Evolutionary conservation across 192 early-diverging fungal species (phyloP).

Genomic region (Backusella macrospora): DNA sequence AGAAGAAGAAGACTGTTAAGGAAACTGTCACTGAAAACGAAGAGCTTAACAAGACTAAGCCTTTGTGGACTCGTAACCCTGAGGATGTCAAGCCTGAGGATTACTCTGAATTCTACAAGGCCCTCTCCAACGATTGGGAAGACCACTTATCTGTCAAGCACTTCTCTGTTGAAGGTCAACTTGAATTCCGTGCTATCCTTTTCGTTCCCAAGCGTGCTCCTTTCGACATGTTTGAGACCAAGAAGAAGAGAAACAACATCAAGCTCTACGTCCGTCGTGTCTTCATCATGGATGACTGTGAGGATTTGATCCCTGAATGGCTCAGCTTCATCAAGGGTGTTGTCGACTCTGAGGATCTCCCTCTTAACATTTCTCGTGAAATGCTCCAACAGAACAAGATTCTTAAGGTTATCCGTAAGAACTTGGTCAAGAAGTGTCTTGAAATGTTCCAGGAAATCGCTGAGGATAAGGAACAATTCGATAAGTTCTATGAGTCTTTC

Average conservation of each 20-base stretch:
- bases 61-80: conserved; percentile 99
- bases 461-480: conserved; percentile 99
- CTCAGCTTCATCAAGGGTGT: conserved; percentile 99
- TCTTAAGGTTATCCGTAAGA: conserved; percentile 99
- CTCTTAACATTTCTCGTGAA: conserved; percentile 99
- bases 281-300: conserved; percentile 99
- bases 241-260: conserved; percentile 99
- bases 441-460: conserved; percentile 97
- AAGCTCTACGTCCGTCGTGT: conserved; percentile 99
- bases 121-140: conserved; percentile 99
- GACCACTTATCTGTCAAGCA: conserved; percentile 98
- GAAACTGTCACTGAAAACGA: conserved; percentile 83
- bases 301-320: conserved; percentile 99
- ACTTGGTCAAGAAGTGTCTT: conserved; percentile 98
- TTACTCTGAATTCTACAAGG: conserved; percentile 98
- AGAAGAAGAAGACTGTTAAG: conserved; percentile 85
- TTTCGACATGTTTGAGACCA: conserved; percentile 96
- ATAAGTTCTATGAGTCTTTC: conserved; percentile 99
- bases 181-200: conserved; percentile 99
- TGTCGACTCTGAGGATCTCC: conserved; percentile 99
- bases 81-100: conserved; percentile 96
- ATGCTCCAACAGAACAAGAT: conserved; percentile 99
- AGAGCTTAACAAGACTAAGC: conserved; percentile 99
- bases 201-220: conserved; percentile 97
- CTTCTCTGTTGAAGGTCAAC: conserved; percentile 99